Evolutionary conservation across 768 basidiomycete species (phyloP), one percentile per base, ranked within the genome.

Genomic region (Russula abietina): DNA sequence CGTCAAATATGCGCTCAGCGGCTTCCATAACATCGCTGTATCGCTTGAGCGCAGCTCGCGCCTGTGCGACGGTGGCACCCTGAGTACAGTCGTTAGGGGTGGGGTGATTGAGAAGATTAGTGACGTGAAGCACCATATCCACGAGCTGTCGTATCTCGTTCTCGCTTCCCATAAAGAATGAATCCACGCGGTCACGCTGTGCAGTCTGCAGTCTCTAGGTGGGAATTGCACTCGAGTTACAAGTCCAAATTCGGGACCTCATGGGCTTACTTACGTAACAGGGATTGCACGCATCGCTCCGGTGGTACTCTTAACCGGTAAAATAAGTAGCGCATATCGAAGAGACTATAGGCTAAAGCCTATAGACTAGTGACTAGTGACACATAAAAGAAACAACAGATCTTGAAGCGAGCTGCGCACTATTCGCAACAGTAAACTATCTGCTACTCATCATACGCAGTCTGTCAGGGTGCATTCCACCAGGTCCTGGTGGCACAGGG

Each of bases 11-110:
- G 51, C 81, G 80, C 72, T 93, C 93, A 2, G 93, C 93, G 16
- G 94, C 94, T 70, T 90, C 81, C 89, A 92, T 91, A 39, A 94
- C 92, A 79, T 98, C 93, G 65, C 85, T 89, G 71, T 89, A 82
- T 69, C 86, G 84, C 65, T 79, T 82, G 70, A 97, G 75, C 19
- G 94, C 94, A 33, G 88, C 90, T 68, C 83, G 83, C 45, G 95
- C 94, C 76, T 94, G 90, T 14, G 85, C 83, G 12, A 75, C 72
- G 0, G 88, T 90, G 33, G 92, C 92, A 68, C 94, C 94, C 94
- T 95, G 61, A 43, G 50, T 45, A 45, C 17, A 12, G 38, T 39
- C 6, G 22, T 57, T 30, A 54, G 26, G 24, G 55, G 26, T n/a
- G 49, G 55, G 7, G 19, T 10, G 39, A 12, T 39, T 17, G 52